Base-by-base conservation (phyloP, 805 yeast species). In the Ascoidea rubescens region DNA sequence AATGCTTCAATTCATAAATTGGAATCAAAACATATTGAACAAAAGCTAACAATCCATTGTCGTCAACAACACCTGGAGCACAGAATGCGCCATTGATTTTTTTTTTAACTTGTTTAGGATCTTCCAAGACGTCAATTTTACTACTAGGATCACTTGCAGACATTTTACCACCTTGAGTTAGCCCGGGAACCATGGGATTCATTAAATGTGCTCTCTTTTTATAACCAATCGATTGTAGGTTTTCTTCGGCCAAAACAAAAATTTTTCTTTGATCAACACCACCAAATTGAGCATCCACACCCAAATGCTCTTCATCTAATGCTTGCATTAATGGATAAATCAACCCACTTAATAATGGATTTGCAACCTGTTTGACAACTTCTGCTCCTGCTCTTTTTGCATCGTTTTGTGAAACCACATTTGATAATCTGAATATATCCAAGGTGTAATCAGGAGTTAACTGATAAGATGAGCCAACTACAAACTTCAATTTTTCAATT, bases 321-420 rank as follows among this genome's bases (percentile, higher is more conserved):
- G 97, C 97, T 72, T 93, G 99, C 99, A 93, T 93, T 64, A 95
- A 78, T 52, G 99, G 99, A 70, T 93, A 93, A 60, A 93, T 88
- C 66, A 93, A 78, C 6, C 99, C 99, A 46, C 91, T 80, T 54
- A 93, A 77, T 59, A 89, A 77, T 45, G 99, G 99, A 68, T 90
- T 90, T 44, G 87, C 81, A 48, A 90, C 97, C 72, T 93, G 99
- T 67, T 93, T 93, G 56, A 93, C 99, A 52, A 93, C 99, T 69
- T 93, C 99, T 8, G 99, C 98, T 67, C 99, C 99, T 1, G 99
- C 99, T 68, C 99, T 82, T 72, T 87, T 87, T 55, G 98, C 96
- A 65, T 90, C 98, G 65, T 91, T 90, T 70, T 87, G 96, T 30
- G 96, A 82, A 32, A 88, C 96, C 48, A 72, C 66, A 67, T 91